Evolutionary conservation across 2,329 filamentous ascomycete genomes (phyloP), one percentile per base, ranked within the genome.

Genomic region (Arthroderma sp.): DNA sequence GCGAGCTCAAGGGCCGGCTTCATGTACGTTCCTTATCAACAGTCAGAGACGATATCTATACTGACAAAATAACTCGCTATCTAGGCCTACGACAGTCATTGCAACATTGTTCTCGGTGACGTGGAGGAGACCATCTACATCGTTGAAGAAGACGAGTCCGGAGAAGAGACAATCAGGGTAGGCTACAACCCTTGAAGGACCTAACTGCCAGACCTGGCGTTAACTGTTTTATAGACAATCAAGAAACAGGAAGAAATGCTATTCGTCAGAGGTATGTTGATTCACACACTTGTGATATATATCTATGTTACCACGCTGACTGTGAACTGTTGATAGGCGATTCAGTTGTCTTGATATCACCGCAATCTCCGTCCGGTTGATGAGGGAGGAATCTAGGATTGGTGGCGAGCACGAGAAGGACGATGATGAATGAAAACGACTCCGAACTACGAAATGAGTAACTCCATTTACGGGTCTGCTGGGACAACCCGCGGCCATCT

Each of bases 191-290:
- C 8, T 8, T 11, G n/a, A 35, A 19, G 25, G 3, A 5, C n/a
- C n/a, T n/a, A n/a, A 41, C 37, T 11, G 23, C 9, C 19, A 17
- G 5, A 21, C 37, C 39, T 44, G 21, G 56, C 21, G 17, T 23
- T 44, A 37, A 39, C 54, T 9, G 19, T 7, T 44, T 55, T n/a
- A 21, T 62, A 95, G 87, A 95, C 91, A 13, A 83, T 93, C 61
- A 95, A 91, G 76, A 95, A 95, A 75, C 94, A 96, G 73, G 94
- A 90, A 44, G 93, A 97, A 71, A 98, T 98, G 93, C 77, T 98
- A 19, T 98, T 98, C 71, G 91, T 98, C 59, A 80, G 93, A 87
- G 91, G 91, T 91, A 75, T 61, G 80, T 72, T n/a, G 15, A 39
- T 35, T 38, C 31, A 31, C 25, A 2, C 39, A n/a, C 11, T 53